Evolutionary conservation across 352 stramenopile genomes (phyloP).

Genomic region (Phytophthora pistaciae): DNA sequence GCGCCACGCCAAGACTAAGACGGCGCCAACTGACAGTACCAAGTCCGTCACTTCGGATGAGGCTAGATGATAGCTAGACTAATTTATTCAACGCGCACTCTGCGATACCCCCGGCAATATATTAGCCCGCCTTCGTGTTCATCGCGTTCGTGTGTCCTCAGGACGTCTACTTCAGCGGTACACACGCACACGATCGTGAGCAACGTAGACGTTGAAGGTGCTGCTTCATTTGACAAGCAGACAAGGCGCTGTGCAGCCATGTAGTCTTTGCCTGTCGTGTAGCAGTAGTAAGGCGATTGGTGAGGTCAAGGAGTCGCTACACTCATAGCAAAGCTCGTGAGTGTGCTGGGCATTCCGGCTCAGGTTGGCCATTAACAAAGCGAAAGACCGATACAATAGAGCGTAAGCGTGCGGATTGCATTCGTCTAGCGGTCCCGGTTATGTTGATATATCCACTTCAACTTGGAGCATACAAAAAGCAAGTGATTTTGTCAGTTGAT

Average conservation of each 20-base stretch:
- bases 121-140: not conserved
- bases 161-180: not conserved
- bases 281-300: not conserved
- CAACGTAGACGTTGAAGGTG: not conserved
- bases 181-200: not conserved
- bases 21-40: not conserved
- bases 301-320: not conserved
- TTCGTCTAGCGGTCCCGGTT: not conserved
- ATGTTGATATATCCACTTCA: conserved; percentile 17
- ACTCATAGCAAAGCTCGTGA: conserved; percentile 4
- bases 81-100: conserved; percentile 23
- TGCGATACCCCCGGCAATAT: conserved; percentile 1
- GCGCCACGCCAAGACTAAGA: conserved; percentile 36
- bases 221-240: not conserved
- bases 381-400: conserved; percentile 1
- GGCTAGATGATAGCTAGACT: conserved; percentile 9
- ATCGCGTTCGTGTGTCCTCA: not conserved
- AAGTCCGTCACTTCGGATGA: conserved; percentile 2
- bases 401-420: conserved; percentile 15
- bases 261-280: too few relatives aligned
- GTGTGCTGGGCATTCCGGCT: not conserved
- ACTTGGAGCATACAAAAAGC: conserved; percentile 22
- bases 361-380: not conserved
- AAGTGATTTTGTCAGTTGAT: not conserved
- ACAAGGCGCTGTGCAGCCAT: not conserved